A percentile compares a stretch with the other conserved stretches of the same genome.
Evolutionary conservation across 371 early-diverging fungal genomes (phyloP).

Genomic region (Saksenaea vasiformis): DNA sequence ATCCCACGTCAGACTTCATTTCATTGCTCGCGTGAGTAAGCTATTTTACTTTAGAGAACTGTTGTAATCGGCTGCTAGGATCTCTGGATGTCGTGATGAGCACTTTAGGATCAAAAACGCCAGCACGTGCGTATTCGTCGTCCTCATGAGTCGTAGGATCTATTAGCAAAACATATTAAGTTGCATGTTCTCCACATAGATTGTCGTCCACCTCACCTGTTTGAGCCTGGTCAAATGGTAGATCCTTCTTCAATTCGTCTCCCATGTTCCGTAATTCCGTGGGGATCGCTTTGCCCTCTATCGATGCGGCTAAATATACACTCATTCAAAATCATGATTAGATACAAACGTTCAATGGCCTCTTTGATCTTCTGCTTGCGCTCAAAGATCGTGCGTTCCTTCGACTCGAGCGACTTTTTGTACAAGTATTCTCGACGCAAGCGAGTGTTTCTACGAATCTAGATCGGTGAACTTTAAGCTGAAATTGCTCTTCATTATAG

Average conservation of each 20-base stretch:
- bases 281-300: conserved; percentile 87
- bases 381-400: conserved; percentile 89
- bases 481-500: background rate
- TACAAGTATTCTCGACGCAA: conserved; percentile 93
- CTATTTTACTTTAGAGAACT: conserved; percentile 85
- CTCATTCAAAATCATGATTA: background rate
- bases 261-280: conserved; percentile 82
- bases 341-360: conserved; percentile 76
- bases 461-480: background rate
- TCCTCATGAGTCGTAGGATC: conserved; percentile 85
- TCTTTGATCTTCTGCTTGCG: conserved; percentile 91
- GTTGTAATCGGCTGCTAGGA: conserved; percentile 91
- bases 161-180: conserved; percentile 18
- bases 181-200: background rate
- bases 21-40: background rate
- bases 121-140: conserved; percentile 96
- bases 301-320: background rate
- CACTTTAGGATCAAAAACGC: conserved; percentile 93
- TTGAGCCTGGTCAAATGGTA: conserved; percentile 90
- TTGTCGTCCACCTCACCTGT: conserved; percentile 47
- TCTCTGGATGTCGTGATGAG: conserved; percentile 98
- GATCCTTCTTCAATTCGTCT: conserved; percentile 70
- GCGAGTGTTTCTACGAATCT: conserved; percentile 84
- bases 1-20: background rate
- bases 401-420: conserved; percentile 90